phyloP scores from a whole-genome alignment of 2,329 filamentous ascomycete species.

The Sclerotiophoma versabilis region DNA sequence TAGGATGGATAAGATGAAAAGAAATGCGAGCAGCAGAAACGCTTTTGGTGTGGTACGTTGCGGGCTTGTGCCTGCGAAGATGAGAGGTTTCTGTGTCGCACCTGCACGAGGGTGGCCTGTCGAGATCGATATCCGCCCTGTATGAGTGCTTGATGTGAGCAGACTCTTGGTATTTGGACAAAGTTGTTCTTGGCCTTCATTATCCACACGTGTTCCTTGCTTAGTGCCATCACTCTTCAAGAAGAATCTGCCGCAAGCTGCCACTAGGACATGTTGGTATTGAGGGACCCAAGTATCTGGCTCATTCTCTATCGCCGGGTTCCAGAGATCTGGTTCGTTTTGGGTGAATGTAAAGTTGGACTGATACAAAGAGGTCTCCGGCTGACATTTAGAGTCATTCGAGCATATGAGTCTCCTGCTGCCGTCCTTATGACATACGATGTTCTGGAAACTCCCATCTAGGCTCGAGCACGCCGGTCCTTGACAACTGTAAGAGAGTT shows the following conservation, averaged over 20 bases:
- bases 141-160: background rate
- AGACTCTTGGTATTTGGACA: background rate
- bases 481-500: conserved; percentile 30
- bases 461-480: conserved; percentile 28
- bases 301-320: conserved; percentile 21
- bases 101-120: background rate
- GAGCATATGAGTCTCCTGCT: conserved; percentile 25
- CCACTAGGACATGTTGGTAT: conserved; percentile 25
- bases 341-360: conserved; percentile 37
- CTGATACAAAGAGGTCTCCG: conserved; percentile 22
- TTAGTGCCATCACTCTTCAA: conserved; percentile 33
- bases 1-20: background rate
- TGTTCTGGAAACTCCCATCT: conserved; percentile 23
- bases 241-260: conserved; percentile 24
- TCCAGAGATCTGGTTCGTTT: conserved; percentile 29
- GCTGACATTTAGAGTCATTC: conserved; percentile 27
- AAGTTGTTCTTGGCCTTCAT: conserved; percentile 9
- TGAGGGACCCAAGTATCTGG: conserved; percentile 25
- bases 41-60: background rate
- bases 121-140: background rate
- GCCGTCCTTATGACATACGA: conserved; percentile 27
- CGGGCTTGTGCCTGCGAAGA: background rate
- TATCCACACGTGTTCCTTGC: conserved; percentile 25
- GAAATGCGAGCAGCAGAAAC: background rate
- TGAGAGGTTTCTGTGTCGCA: background rate